Evolutionary conservation across 176 grass and related monocot species (phyloP).

Genomic region (Zea luxurians): DNA sequence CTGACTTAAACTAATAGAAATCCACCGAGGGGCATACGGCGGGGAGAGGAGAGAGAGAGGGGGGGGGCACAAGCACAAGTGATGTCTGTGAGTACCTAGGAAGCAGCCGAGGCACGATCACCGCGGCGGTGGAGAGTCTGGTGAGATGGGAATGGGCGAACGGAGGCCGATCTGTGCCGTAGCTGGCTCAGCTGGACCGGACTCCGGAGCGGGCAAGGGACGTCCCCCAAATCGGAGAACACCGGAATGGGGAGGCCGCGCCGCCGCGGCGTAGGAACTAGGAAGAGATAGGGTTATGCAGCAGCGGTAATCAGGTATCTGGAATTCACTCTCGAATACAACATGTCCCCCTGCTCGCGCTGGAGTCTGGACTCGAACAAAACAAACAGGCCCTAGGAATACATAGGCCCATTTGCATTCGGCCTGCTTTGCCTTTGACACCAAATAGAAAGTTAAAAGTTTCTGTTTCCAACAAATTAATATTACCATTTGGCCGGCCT

Average conservation of each 20-base stretch:
- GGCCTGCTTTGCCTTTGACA: neutral
- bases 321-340: neutral
- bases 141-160: neutral
- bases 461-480: neutral
- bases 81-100: neutral
- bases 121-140: neutral
- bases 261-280: neutral
- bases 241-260: neutral
- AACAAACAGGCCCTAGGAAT: neutral
- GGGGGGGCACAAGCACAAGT: neutral
- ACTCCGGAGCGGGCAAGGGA: neutral
- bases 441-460: neutral
- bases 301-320: neutral
- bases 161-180: neutral
- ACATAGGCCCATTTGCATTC: neutral
- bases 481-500: neutral
- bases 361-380: neutral
- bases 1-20: neutral
- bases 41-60: neutral
- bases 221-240: neutral
- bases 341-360: neutral
- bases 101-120: neutral
- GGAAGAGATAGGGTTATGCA: constrained; percentile 19
- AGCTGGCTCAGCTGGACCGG: neutral
- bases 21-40: too few species aligned